A percentile compares a stretch with the other conserved stretches of the same genome.
These are phyloP conservation scores for Alternaria rosae DNA, from an alignment of 2,329 filamentous ascomycete species.

Conservation along the genomic window DNA sequence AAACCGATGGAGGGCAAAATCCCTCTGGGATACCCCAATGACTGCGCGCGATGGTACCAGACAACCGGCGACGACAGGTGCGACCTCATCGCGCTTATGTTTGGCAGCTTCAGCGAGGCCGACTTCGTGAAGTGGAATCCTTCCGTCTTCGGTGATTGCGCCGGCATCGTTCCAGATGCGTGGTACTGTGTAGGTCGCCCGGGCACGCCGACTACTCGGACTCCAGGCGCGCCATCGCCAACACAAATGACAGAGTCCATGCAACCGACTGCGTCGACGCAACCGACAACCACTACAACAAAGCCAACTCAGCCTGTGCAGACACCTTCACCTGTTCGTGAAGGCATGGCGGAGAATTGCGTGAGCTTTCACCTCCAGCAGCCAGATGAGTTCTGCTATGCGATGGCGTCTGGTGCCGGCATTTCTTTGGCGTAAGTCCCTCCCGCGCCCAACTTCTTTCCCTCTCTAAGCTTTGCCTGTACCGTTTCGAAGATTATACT, in stretches of 20 bases:
- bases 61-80: neutral
- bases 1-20: slow-evolving; percentile 3
- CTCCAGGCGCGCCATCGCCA: neutral
- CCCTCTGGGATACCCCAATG: neutral
- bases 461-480: neutral
- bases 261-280: neutral
- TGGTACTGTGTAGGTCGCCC: slow-evolving; percentile 5
- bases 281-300: neutral
- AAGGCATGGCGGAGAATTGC: neutral
- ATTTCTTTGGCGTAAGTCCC: neutral
- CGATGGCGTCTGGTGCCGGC: neutral
- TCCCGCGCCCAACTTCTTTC: neutral
- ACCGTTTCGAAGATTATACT: neutral
- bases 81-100: neutral
- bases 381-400: neutral
- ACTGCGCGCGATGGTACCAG: neutral
- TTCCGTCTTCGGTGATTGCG: neutral
- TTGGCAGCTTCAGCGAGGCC: neutral
- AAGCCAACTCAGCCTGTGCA: neutral
- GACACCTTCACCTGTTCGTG: slow-evolving; percentile 1
- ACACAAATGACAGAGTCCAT: neutral
- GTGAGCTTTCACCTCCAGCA: neutral
- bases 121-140: slow-evolving; percentile 3
- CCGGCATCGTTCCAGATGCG: neutral
- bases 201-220: neutral